Conservation (phyloP, 495 filamentous ascomycete species). For the Mytilinidion resinicola region DNA sequence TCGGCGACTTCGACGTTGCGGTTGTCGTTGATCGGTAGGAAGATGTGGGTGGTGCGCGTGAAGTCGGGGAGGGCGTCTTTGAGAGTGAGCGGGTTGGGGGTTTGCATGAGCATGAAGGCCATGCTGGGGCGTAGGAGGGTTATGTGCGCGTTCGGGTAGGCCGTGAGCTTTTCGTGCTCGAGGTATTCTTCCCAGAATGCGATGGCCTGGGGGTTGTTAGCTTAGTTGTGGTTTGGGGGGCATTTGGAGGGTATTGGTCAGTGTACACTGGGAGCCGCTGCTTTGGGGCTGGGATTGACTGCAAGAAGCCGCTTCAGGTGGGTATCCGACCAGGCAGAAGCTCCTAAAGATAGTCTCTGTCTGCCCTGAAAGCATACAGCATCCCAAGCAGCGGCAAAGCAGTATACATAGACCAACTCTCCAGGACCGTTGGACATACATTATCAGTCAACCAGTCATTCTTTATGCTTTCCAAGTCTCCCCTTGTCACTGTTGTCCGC, state of each 20-base stretch:
- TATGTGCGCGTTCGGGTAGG: slow-evolving; percentile 74
- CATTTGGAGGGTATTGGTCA: too few relatives aligned
- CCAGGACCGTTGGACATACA: slow-evolving; percentile 45
- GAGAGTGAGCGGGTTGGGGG: slow-evolving; percentile 67
- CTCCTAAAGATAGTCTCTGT: too few relatives aligned
- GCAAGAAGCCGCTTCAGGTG: too few relatives aligned
- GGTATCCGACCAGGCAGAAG: too few relatives aligned
- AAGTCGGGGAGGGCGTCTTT: slow-evolving; percentile 73
- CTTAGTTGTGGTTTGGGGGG: neutral
- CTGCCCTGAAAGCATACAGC: too few relatives aligned
- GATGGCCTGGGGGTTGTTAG: slow-evolving; percentile 56
- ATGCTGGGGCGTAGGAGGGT: slow-evolving; percentile 88
- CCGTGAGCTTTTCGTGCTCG: slow-evolving; percentile 74
- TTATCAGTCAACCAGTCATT: slow-evolving; percentile 98
- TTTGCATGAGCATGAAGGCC: slow-evolving; percentile 87
- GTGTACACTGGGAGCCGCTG: too few relatives aligned
- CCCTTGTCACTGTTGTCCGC: slow-evolving; percentile 56
- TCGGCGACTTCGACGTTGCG: slow-evolving; percentile 68
- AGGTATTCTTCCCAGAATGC: slow-evolving; percentile 98
- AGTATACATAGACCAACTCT: slow-evolving; percentile 7
- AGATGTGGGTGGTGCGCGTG: slow-evolving; percentile 78
- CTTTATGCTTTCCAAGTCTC: slow-evolving; percentile 81
- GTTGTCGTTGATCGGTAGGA: slow-evolving; percentile 92
- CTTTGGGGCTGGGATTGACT: too few relatives aligned
- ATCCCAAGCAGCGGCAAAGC: neutral